Evolutionary conservation across 2,329 filamentous ascomycete genomes (phyloP), one percentile per base, ranked within the genome.

Genomic region (Calonectria hawksworthii): DNA sequence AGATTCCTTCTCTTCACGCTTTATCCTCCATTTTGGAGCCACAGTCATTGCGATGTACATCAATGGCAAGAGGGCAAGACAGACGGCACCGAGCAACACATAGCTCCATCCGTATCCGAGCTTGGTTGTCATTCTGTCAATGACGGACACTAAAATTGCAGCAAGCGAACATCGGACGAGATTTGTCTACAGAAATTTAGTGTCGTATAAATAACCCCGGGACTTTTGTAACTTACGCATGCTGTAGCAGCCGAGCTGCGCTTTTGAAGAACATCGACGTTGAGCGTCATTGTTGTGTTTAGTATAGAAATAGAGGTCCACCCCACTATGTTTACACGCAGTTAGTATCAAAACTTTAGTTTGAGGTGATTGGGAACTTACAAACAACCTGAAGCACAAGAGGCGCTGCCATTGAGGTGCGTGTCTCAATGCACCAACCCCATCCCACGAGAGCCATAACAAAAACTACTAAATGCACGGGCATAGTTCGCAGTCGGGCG

Each of bases 241-340:
- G 72, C 72, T 13, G 64, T 74, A 4, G 64, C 68, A 3, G 68
- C 68, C 16, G 72, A 74, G 38, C 72, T 74, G n/a, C 64, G 68
- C 16, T 59, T 66, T 38, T 68, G 61, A 32, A 74, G 51, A 23
- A 74, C 47, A 13, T 74, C 72, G 3, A 74, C 64, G 34, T 68
- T 74, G 21, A 74, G 64, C n/a, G 72, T 74, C 72, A 74, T 74
- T 30, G 68, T 72, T 16, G 72, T 68, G 36, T 74, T 74, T 4
- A 74, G 64, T 6, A 74, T 72, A 4, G 72, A 67, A 38, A 74
- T 74, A 3, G 72, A 74, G 2, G 72, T 74, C 61, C 64, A 74
- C 0, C 72, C 72, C 72, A 74, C 72, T 74, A 16, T 4, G 9
- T 10, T 2, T 6, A 13, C 6, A n/a, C n/a, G n/a, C 18, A 36